Evolutionary conservation across 2,329 filamentous ascomycete species (phyloP).

Genomic region (Alternaria arbusti): DNA sequence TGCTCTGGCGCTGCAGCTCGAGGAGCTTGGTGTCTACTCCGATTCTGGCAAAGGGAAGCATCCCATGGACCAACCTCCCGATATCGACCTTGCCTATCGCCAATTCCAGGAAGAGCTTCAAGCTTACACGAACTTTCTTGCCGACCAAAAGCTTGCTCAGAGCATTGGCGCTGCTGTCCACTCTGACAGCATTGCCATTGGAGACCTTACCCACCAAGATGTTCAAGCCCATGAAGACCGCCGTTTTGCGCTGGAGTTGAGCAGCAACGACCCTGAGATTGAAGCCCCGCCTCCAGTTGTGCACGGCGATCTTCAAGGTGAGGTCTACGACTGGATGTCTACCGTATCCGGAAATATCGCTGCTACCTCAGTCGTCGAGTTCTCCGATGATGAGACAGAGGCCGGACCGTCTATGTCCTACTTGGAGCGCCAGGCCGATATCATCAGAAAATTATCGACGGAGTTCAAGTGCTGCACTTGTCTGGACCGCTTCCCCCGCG

Average conservation of each 20-base stretch:
- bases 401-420: constrained; percentile 22
- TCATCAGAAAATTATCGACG: constrained; percentile 13
- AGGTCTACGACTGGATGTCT: constrained; percentile 8
- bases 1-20: constrained; percentile 34
- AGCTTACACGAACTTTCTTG: constrained; percentile 16
- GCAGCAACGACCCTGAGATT: constrained; percentile 18
- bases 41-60: constrained; percentile 29
- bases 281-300: constrained; percentile 9
- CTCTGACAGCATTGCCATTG: constrained; percentile 24
- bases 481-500: neutral
- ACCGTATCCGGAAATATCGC: neutral
- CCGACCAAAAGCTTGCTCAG: constrained; percentile 26
- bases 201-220: constrained; percentile 13
- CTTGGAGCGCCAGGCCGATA: constrained; percentile 17
- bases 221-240: constrained; percentile 22
- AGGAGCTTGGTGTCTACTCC: constrained; percentile 20
- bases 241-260: constrained; percentile 17
- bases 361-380: constrained; percentile 8
- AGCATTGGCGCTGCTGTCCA: constrained; percentile 34
- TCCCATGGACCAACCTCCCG: constrained; percentile 14
- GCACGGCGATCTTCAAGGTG: neutral
- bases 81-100: constrained; percentile 24
- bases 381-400: constrained; percentile 18
- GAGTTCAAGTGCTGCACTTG: constrained; percentile 21
- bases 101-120: constrained; percentile 24